Percentiles rank a stretch among this genome's conserved stretches.
Evolutionary conservation across 768 basidiomycete species (phyloP).

Genomic region (Leccinum pellstonianum): DNA sequence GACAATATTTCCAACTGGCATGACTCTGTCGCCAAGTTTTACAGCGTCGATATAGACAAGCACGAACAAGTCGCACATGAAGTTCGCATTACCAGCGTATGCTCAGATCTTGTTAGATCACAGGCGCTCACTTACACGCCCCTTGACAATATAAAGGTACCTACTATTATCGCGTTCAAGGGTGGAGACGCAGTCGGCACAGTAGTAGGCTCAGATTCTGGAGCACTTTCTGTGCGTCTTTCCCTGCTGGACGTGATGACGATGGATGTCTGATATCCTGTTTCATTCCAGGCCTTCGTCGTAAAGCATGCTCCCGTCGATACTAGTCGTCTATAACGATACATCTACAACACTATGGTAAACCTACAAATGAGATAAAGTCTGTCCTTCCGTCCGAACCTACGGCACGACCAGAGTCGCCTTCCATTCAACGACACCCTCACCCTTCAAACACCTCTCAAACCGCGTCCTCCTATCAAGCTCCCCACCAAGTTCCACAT

Average conservation of each 20-base stretch:
- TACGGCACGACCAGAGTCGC: conserved; percentile 67
- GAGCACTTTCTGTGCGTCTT: no score
- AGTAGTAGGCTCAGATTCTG: no score
- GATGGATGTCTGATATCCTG: fast-evolving
- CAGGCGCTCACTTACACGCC: neutral
- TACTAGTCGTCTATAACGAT: no score
- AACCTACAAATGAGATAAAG: no score
- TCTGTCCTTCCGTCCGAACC: neutral
- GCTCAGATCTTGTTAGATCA: neutral
- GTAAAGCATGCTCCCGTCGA: no score
- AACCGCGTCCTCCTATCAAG: conserved; percentile 63
- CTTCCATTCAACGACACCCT: conserved; percentile 44
- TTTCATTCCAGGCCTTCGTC: no score
- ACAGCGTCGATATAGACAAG: conserved; percentile 36
- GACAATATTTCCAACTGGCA: conserved; percentile 2
- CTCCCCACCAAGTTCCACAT: conserved; percentile 53
- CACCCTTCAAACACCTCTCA: conserved; percentile 36
- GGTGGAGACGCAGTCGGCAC: no score
- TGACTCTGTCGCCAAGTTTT: neutral
- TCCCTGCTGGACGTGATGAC: no score
- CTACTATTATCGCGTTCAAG: neutral
- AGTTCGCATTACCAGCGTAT: conserved; percentile 4
- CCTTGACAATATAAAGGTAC: neutral
- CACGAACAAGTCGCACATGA: conserved; percentile 7
- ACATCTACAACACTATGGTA: no score